Conservation (phyloP, 371 early-diverging fungal genomes). For the Mucor sp. region DNA sequence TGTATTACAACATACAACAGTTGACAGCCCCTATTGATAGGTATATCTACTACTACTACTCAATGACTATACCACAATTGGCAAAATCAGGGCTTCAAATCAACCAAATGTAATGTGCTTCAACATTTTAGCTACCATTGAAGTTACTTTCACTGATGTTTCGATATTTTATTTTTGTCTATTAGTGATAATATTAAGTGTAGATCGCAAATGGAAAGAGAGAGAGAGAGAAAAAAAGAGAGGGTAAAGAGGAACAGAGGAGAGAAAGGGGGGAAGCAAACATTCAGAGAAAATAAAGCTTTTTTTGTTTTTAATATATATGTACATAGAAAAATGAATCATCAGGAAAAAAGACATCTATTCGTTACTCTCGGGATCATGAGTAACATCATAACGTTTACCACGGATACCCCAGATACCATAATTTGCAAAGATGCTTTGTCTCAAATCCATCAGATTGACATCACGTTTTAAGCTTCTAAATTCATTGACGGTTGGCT, state of each 20-base stretch:
- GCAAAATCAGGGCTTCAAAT: no score
- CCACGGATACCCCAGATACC: constrained; percentile 86
- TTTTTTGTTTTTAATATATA: constrained; percentile 15
- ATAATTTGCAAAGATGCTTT: constrained; percentile 79
- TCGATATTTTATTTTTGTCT: not conserved
- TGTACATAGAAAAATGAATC: not conserved
- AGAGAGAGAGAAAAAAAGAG: not conserved
- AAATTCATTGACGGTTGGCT: constrained; percentile 72
- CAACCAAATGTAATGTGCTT: no score
- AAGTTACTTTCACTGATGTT: no score
- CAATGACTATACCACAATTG: no score
- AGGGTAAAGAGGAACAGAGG: not conserved
- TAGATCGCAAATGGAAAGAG: not conserved
- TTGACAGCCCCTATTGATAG: no score
- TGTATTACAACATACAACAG: no score
- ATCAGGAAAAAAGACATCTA: constrained; percentile 2
- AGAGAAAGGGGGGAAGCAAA: not conserved
- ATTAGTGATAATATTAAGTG: not conserved
- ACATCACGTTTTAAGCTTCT: constrained; percentile 77
- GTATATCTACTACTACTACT: no score
- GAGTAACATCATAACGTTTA: constrained; percentile 79
- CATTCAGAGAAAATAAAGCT: not conserved
- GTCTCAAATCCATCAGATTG: constrained; percentile 72
- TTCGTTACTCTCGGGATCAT: constrained; percentile 40
- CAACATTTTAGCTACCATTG: no score